Percentiles rank a stretch among this genome's conserved stretches.
phyloP scores from a whole-genome alignment of 192 early-diverging fungal genomes.

The Mortierella hygrophila region DNA sequence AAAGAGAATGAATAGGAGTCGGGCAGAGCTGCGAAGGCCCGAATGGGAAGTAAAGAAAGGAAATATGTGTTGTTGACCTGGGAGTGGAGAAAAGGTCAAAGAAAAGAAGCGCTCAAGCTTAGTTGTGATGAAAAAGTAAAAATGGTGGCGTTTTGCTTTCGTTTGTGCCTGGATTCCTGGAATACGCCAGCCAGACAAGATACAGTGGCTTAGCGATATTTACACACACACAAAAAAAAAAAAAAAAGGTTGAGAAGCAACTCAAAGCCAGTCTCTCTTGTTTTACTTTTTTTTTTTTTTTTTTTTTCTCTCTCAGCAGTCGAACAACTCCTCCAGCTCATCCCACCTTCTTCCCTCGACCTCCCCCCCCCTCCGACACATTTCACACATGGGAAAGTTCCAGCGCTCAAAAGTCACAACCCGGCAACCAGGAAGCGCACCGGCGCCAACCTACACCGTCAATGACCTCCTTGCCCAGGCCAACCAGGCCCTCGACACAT shows the following conservation, averaged over 20 bases:
- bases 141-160: too few species aligned
- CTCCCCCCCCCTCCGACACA: conserved; percentile 1
- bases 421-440: conserved; percentile 11
- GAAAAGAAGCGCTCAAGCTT: too few species aligned
- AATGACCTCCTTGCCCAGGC: conserved; percentile 71
- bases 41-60: too few species aligned
- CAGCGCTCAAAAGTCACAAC: conserved; percentile 42
- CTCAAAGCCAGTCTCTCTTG: background rate
- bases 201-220: conserved; percentile 17
- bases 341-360: background rate
- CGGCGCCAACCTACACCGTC: conserved; percentile 63
- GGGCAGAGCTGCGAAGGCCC: too few species aligned
- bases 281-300: conserved; percentile 4
- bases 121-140: too few species aligned
- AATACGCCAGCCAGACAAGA: too few species aligned
- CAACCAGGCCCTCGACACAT: conserved; percentile 78
- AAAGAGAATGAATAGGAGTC: too few species aligned
- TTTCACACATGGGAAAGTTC: conserved; percentile 45
- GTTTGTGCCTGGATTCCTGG: too few species aligned
- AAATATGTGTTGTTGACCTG: too few species aligned
- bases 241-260: background rate
- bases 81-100: too few species aligned
- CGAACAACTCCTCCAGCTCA: background rate
- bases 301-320: background rate
- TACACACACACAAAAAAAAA: background rate